Conservation (phyloP, 805 yeast species). For the Candida wancherniae region DNA sequence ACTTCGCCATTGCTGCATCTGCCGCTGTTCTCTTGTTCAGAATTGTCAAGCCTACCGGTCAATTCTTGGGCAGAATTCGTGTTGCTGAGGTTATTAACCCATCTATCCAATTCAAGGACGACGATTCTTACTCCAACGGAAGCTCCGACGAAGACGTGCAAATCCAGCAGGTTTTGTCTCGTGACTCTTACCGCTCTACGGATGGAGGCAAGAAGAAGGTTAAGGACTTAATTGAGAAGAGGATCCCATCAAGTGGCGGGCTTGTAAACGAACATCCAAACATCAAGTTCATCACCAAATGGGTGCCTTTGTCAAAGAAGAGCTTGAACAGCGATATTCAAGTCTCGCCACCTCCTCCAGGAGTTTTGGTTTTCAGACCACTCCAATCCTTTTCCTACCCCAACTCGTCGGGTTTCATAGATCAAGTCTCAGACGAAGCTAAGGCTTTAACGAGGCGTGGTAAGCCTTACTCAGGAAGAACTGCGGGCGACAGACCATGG, state of each 20-base stretch:
- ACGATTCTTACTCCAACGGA: constrained; percentile 18
- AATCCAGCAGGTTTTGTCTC: constrained; percentile 40
- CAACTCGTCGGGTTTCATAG: constrained; percentile 71
- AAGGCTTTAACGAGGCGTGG: constrained; percentile 60
- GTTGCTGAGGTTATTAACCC: constrained; percentile 72
- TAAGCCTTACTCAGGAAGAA: constrained; percentile 30
- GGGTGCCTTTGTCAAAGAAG: constrained; percentile 59
- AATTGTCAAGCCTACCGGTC: constrained; percentile 75
- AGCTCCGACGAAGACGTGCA: constrained; percentile 28
- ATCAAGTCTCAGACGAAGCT: constrained; percentile 62
- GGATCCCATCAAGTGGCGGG: constrained; percentile 18
- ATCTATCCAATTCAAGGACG: constrained; percentile 27
- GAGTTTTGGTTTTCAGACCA: constrained; percentile 81
- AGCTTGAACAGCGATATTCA: constrained; percentile 52
- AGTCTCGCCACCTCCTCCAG: constrained; percentile 81
- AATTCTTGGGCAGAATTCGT: constrained; percentile 73
- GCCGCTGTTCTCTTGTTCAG: constrained; percentile 68
- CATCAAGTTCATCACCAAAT: constrained; percentile 49
- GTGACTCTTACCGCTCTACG: constrained; percentile 22
- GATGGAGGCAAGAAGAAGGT: constrained; percentile 20
- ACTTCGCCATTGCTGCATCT: constrained; percentile 85
- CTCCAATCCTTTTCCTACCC: constrained; percentile 79
- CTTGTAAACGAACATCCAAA: constrained; percentile 27
- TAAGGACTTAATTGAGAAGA: constrained; percentile 12
- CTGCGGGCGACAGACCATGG: constrained; percentile 76